These are phyloP conservation scores for Gyromitra esculenta DNA, from an alignment of 2,329 filamentous ascomycete species.

Conservation along the genomic window DNA sequence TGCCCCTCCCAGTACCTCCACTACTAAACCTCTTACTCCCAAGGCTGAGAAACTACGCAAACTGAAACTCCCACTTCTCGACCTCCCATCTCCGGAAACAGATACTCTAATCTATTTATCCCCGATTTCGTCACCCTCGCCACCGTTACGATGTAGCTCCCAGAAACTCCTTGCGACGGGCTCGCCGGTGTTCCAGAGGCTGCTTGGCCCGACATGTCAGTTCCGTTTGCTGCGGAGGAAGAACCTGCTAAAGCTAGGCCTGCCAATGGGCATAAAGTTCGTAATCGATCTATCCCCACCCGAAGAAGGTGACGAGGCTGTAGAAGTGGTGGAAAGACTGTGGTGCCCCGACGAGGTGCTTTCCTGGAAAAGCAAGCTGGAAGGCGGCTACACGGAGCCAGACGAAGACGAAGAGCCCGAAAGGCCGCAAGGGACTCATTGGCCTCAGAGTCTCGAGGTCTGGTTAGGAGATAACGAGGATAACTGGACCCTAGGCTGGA, in stretches of 20 bases:
- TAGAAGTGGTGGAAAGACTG: slow-evolving; percentile 69
- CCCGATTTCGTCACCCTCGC: slow-evolving; percentile 50
- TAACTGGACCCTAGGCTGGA: background rate
- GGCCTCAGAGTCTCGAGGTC: background rate
- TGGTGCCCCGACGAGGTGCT: slow-evolving; percentile 68
- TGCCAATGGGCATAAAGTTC: slow-evolving; percentile 65
- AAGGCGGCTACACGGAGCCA: slow-evolving; percentile 61
- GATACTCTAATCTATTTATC: slow-evolving; percentile 58
- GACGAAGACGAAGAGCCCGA: slow-evolving; percentile 22
- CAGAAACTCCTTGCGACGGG: slow-evolving; percentile 63
- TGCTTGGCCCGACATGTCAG: slow-evolving; percentile 61
- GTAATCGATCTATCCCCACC: slow-evolving; percentile 73
- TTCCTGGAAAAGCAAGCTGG: slow-evolving; percentile 66
- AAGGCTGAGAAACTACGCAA: background rate
- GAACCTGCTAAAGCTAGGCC: slow-evolving; percentile 58
- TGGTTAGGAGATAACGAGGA: background rate
- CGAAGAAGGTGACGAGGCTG: slow-evolving; percentile 70
- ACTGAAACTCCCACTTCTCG: slow-evolving; percentile 55
- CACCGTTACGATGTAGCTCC: slow-evolving; percentile 64
- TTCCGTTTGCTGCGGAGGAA: slow-evolving; percentile 57
- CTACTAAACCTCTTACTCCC: too few species aligned
- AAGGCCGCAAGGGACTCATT: background rate
- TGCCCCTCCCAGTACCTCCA: background rate
- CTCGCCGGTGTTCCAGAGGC: slow-evolving; percentile 64
- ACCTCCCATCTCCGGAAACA: slow-evolving; percentile 51